A percentile compares a stretch with the other conserved stretches of the same genome.
Conservation (phyloP, 2,329 filamentous ascomycete genomes). For the Zymoseptoria ardabiliae region DNA sequence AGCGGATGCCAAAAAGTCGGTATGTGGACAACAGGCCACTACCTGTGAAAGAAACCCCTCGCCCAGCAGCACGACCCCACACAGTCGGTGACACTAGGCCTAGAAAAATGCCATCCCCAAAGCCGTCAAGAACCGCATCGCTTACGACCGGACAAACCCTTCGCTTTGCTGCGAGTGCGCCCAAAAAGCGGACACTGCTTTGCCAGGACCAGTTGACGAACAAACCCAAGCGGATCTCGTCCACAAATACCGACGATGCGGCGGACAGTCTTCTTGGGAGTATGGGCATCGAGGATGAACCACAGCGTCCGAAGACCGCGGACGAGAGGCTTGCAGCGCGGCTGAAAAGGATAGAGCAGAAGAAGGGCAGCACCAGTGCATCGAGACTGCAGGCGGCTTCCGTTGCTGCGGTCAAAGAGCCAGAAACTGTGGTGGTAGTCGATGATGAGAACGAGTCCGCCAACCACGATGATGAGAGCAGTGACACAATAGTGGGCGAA, state of each 20-base stretch:
- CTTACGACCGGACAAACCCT: slow-evolving; percentile 25
- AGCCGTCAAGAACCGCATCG: slow-evolving; percentile 3
- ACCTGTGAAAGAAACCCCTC: not conserved
- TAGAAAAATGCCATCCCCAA: not conserved
- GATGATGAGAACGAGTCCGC: slow-evolving; percentile 2
- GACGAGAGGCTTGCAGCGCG: slow-evolving; percentile 23
- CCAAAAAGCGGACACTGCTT: slow-evolving; percentile 35
- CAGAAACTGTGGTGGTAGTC: slow-evolving; percentile 3
- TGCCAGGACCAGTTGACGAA: slow-evolving; percentile 32
- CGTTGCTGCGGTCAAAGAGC: not conserved
- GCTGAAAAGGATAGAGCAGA: slow-evolving; percentile 24
- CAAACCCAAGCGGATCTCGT: slow-evolving; percentile 11
- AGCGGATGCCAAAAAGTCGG: not conserved
- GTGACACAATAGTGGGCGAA: not conserved
- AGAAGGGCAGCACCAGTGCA: slow-evolving; percentile 15
- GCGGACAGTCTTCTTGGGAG: slow-evolving; percentile 12
- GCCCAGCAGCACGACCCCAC: not conserved
- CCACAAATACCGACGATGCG: slow-evolving; percentile 12
- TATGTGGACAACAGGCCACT: not conserved
- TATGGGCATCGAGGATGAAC: slow-evolving; percentile 19
- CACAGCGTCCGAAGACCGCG: slow-evolving; percentile 11
- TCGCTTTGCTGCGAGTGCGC: slow-evolving; percentile 33
- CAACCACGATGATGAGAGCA: not conserved
- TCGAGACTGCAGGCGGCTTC: slow-evolving; percentile 2
- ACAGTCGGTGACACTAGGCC: not conserved